A percentile compares a stretch with the other conserved stretches of the same genome.
phyloP scores from a whole-genome alignment of 1,284 basidiomycete species.

The Naganishia cerealis region DNA sequence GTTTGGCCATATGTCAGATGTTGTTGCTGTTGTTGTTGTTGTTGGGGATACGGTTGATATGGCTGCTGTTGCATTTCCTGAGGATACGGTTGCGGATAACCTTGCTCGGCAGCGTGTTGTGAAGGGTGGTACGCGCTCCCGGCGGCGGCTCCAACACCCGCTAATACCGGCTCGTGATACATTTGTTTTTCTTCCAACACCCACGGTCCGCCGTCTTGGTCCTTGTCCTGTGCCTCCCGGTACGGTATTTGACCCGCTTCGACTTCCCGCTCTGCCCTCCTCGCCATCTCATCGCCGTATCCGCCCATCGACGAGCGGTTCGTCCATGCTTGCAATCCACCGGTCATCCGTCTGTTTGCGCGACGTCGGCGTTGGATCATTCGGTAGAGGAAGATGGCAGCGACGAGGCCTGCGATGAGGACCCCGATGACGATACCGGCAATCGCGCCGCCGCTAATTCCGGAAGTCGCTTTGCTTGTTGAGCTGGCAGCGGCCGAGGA shows the following conservation, averaged over 20 bases:
- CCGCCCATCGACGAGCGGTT: constrained; percentile 16
- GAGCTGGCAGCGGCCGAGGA: constrained; percentile 16
- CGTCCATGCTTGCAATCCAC: constrained; percentile 24
- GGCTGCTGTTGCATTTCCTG: constrained; percentile 9
- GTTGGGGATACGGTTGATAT: constrained; percentile 11
- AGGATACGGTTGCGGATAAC: constrained; percentile 9
- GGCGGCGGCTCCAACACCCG: constrained; percentile 10
- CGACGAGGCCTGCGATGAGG: constrained; percentile 16
- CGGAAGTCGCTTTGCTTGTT: constrained; percentile 2
- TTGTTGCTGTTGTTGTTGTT: neutral
- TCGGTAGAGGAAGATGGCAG: constrained; percentile 15
- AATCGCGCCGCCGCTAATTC: constrained; percentile 19
- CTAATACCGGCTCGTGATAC: constrained; percentile 22
- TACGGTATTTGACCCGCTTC: constrained; percentile 15
- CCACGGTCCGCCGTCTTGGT: constrained; percentile 23
- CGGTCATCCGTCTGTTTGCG: constrained; percentile 18
- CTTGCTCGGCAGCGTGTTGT: neutral
- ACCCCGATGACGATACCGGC: constrained; percentile 30
- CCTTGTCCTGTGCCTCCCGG: constrained; percentile 17
- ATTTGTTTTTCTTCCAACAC: constrained; percentile 14
- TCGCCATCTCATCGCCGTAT: neutral
- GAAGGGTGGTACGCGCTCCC: neutral
- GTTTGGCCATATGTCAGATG: neutral
- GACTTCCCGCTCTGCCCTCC: constrained; percentile 20
- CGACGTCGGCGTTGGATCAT: constrained; percentile 22